Percentiles rank a stretch among this genome's conserved stretches.
These are phyloP conservation scores for Aureobasidium sp. DNA, from an alignment of 2,329 filamentous ascomycete genomes.

Conservation along the genomic window DNA sequence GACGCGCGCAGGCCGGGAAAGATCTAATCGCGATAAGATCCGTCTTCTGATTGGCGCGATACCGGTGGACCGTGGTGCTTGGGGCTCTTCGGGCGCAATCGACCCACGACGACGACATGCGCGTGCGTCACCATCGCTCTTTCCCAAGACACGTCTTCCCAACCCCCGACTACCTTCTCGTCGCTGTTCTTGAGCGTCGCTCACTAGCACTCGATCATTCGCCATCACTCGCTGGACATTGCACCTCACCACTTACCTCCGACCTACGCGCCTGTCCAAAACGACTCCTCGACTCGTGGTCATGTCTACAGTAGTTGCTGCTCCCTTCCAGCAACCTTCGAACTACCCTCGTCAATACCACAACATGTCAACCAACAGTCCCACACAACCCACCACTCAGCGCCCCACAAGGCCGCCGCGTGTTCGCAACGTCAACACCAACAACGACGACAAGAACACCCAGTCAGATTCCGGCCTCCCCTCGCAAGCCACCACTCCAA, in stretches of 20 bases:
- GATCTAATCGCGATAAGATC: constrained; percentile 8
- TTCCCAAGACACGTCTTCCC: too few species aligned
- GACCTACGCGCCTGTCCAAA: not conserved
- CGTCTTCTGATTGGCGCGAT: constrained; percentile 9
- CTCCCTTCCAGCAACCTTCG: constrained; percentile 10
- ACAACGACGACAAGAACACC: constrained; percentile 12
- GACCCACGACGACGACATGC: constrained; percentile 1
- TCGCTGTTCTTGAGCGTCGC: not conserved
- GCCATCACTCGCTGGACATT: not conserved
- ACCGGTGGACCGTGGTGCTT: too few species aligned
- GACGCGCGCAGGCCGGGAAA: not conserved
- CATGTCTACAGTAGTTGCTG: constrained; percentile 17
- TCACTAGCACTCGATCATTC: constrained; percentile 1
- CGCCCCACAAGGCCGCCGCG: constrained; percentile 13
- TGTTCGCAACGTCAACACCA: constrained; percentile 1
- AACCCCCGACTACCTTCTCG: too few species aligned
- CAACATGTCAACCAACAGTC: constrained; percentile 11
- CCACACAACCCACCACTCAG: constrained; percentile 13
- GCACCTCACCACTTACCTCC: not conserved
- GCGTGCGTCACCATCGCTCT: not conserved
- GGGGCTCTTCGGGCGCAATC: not conserved
- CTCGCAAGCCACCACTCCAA: constrained; percentile 15
- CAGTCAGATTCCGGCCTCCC: constrained; percentile 19
- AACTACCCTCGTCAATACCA: constrained; percentile 1
- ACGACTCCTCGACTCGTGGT: constrained; percentile 3